phyloP scores from a whole-genome alignment of 2,329 filamentous ascomycete genomes.

The Trichophyton equinum region DNA sequence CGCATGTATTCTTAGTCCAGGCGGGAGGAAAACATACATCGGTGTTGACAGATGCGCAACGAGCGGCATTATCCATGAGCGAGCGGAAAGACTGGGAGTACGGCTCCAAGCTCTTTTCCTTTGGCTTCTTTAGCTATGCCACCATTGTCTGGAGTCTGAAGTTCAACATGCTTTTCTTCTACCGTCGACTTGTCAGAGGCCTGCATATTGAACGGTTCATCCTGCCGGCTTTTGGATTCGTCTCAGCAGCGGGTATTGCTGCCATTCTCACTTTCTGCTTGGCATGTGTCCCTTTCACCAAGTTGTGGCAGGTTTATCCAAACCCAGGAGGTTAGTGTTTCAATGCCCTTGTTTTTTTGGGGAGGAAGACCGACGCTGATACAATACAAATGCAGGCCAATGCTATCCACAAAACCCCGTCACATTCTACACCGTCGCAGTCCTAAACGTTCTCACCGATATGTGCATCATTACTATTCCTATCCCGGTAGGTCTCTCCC shows the following conservation, averaged over 20 bases:
- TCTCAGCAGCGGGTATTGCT: constrained; percentile 17
- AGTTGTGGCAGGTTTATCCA: constrained; percentile 27
- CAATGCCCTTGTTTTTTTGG: background rate
- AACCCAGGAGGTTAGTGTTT: constrained; percentile 26
- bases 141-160: constrained; percentile 31
- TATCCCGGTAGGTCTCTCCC: constrained; percentile 18
- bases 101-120: constrained; percentile 28
- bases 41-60: constrained; percentile 16
- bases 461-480: constrained; percentile 27
- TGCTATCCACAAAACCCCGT: constrained; percentile 24
- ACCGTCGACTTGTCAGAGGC: constrained; percentile 25
- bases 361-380: background rate
- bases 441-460: constrained; percentile 26
- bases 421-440: constrained; percentile 24
- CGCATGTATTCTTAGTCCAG: constrained; percentile 20
- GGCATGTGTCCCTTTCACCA: constrained; percentile 25
- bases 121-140: constrained; percentile 25
- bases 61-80: constrained; percentile 20
- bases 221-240: constrained; percentile 24
- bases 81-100: constrained; percentile 20
- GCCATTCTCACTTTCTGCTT: constrained; percentile 20
- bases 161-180: constrained; percentile 33
- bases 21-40: constrained; percentile 22
- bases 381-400: constrained; percentile 8
- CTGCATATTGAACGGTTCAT: constrained; percentile 28